A percentile compares a stretch with the other conserved stretches of the same genome.
These are phyloP conservation scores for Phylloporus sp. DNA, from an alignment of 768 basidiomycete species.

Conservation along the genomic window DNA sequence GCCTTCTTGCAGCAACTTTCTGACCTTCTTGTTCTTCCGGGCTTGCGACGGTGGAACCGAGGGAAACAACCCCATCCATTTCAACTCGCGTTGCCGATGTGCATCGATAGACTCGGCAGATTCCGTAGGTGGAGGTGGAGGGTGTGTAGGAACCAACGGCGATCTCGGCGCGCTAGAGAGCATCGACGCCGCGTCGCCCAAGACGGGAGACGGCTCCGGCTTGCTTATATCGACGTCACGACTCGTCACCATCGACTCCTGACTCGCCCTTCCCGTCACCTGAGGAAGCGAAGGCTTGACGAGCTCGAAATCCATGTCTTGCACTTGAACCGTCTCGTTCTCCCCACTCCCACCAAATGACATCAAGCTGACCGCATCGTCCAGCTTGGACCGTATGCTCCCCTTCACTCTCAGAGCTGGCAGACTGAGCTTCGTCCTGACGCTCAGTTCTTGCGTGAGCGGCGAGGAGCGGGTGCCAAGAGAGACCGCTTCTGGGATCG, in stretches of 20 bases:
- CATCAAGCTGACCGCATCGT: slow-evolving; percentile 27
- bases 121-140: slow-evolving; percentile 9
- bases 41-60: slow-evolving; percentile 55
- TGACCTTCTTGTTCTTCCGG: slow-evolving; percentile 74
- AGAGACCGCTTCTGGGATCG: slow-evolving; percentile 37
- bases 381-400: slow-evolving; percentile 25
- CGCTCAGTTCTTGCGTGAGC: slow-evolving; percentile 26
- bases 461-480: slow-evolving; percentile 24
- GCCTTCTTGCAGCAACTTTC: slow-evolving; percentile 67
- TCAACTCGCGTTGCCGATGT: slow-evolving; percentile 69
- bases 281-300: slow-evolving; percentile 55
- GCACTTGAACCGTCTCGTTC: slow-evolving; percentile 64
- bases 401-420: slow-evolving; percentile 54
- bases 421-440: slow-evolving; percentile 63
- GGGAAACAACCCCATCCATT: slow-evolving; percentile 67
- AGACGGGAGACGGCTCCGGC: slow-evolving; percentile 17
- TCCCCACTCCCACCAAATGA: slow-evolving; percentile 24
- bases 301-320: slow-evolving; percentile 80
- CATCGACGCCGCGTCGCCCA: slow-evolving; percentile 41
- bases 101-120: slow-evolving; percentile 39
- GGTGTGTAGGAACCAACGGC: slow-evolving; percentile 15
- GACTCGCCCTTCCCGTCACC: slow-evolving; percentile 42
- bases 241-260: slow-evolving; percentile 44
- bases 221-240: slow-evolving; percentile 20
- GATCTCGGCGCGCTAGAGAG: slow-evolving; percentile 30